Base-by-base conservation (phyloP, 2,329 filamentous ascomycete species). In the Neophaeococcomyces aloes region DNA sequence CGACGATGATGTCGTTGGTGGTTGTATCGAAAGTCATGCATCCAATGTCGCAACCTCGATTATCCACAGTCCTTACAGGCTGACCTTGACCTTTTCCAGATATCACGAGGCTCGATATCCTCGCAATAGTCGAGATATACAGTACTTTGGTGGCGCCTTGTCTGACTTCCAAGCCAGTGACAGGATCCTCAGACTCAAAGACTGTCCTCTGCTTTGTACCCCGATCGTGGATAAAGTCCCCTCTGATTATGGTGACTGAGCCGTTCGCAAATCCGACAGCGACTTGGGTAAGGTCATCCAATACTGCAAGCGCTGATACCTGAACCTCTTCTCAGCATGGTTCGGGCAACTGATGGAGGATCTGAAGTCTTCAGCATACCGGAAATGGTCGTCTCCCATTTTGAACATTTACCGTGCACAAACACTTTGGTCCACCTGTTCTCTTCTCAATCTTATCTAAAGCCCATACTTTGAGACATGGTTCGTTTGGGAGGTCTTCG, bases 241-340 rank as follows among this genome's bases (percentile, higher is more conserved):
- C 91, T 46, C 91, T 78, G 45, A 98, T 85, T 21, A 98, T 80
- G 0, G 87, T 94, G 10, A 98, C 89, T 1, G 88, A 80, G 6
- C 91, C 91, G 63, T 98, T 96, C 10, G 83, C 91, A 60, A 98
- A 98, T 4, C 91, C 93, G 5, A 96, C 83, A 3, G 89, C 91
- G 21, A 96, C 77, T 66, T 98, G 91, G 3, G 85, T 85, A 18
- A 98, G 70, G 63, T 96, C 88, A 38, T 87, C 83, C 21, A 91
- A 78, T 1, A 86, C 83, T 10, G 87, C 77, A 56, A 98, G 91
- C 1, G 89, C 87, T 7, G 87, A 93, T 50, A 95, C 83, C 77
- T 82, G 34, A n/a, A 50, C 33, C 44, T 30, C 39, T 42, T 42
- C 42, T 57, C 29, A 54, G 47, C 41, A 29, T 39, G 19, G 10